Conservation (phyloP, 192 early-diverging fungal genomes). For the Thamnidium elegans region DNA sequence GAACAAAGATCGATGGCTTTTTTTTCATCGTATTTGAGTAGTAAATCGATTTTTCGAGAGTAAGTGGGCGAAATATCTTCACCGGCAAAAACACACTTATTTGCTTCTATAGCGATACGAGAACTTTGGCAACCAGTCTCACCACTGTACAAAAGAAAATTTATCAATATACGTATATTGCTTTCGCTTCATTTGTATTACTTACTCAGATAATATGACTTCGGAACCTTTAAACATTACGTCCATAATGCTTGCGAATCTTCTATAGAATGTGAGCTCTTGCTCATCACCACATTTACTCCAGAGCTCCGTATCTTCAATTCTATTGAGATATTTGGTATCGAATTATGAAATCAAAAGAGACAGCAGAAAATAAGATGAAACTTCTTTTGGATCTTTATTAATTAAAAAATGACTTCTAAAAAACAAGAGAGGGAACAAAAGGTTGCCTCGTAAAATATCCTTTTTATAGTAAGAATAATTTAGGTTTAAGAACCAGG, state of each 20-base stretch:
- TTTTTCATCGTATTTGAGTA: background rate
- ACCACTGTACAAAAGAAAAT: conserved; percentile 12
- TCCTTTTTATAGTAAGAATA: no score
- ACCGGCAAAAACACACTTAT: background rate
- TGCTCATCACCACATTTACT: background rate
- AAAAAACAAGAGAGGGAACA: no score
- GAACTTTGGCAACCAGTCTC: background rate
- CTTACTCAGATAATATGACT: conserved; percentile 5
- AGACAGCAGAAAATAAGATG: no score
- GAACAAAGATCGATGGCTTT: background rate
- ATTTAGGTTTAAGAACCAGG: no score
- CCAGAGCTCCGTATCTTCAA: conserved; percentile 3
- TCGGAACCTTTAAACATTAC: conserved; percentile 2
- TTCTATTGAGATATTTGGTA: no score
- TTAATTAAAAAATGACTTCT: no score
- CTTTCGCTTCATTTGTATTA: conserved; percentile 5
- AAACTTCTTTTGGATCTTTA: no score
- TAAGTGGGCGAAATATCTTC: background rate
- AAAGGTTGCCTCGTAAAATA: no score
- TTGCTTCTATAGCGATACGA: background rate
- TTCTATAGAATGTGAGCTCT: background rate
- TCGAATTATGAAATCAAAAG: no score
- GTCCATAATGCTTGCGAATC: conserved; percentile 1
- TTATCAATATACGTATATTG: background rate
- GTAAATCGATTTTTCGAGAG: background rate